Percentiles rank a stretch among this genome's conserved stretches.
phyloP scores from a whole-genome alignment of 495 filamentous ascomycete genomes.

The Bryoglossum gracile region DNA sequence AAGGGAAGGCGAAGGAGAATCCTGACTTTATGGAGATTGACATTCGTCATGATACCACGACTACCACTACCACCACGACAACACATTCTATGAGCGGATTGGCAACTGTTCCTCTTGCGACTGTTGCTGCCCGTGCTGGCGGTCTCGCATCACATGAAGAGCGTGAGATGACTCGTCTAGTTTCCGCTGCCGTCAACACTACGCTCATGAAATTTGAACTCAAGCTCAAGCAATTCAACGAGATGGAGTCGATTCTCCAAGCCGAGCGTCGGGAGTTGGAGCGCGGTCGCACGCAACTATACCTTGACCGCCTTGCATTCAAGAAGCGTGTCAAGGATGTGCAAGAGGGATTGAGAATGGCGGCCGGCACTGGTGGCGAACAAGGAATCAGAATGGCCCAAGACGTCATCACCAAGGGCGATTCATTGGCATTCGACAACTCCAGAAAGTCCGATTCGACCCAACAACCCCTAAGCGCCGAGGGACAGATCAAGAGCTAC shows the following conservation, averaged over 20 bases:
- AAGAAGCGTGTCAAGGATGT: slow-evolving; percentile 78
- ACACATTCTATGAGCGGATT: slow-evolving; percentile 50
- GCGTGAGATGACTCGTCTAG: slow-evolving; percentile 87
- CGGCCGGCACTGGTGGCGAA: slow-evolving; percentile 51
- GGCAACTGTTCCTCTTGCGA: slow-evolving; percentile 72
- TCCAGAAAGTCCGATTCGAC: too few relatives aligned
- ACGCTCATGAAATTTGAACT: slow-evolving; percentile 77
- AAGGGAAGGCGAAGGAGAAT: slow-evolving; percentile 51
- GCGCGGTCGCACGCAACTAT: slow-evolving; percentile 81
- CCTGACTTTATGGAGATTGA: slow-evolving; percentile 50
- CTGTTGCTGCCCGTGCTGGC: slow-evolving; percentile 76
- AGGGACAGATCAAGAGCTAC: slow-evolving; percentile 35
- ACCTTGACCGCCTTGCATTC: slow-evolving; percentile 83
- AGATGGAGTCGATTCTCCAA: slow-evolving; percentile 86
- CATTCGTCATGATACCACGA: slow-evolving; percentile 33
- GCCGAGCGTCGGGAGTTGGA: slow-evolving; percentile 91
- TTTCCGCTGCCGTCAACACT: slow-evolving; percentile 77
- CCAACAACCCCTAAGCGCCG: slow-evolving; percentile 62
- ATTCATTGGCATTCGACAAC: slow-evolving; percentile 60
- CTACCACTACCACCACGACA: slow-evolving; percentile 35
- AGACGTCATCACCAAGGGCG: slow-evolving; percentile 39
- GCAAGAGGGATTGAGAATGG: slow-evolving; percentile 65
- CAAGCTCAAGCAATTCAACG: slow-evolving; percentile 87
- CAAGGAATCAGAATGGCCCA: slow-evolving; percentile 51
- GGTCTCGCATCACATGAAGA: slow-evolving; percentile 92